Evolutionary conservation across 2,329 filamentous ascomycete genomes (phyloP), one percentile per base, ranked within the genome.

Genomic region (Calonectria fujianensis): DNA sequence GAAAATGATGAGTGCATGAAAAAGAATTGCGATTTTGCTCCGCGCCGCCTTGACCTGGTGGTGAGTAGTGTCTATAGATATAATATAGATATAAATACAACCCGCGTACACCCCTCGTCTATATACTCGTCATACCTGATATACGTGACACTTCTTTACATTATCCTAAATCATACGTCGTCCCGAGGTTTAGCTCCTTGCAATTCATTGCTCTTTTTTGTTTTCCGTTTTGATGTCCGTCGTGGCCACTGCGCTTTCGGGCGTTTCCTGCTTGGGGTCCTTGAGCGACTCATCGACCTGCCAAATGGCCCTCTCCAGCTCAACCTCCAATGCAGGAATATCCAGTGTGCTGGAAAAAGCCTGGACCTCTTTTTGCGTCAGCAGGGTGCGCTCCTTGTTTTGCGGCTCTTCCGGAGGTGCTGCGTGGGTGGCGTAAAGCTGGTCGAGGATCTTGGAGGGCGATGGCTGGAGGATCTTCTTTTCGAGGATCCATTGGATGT

Each of bases 401-500:
- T 78, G 67, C 39, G 77, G 65, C 50, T 80, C 77, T 11, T 75
- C 71, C 11, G 76, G 69, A 6, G 75, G 69, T 11, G 78, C 77
- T 39, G 85, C 72, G 81, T 86, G 79, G 89, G 89, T 50, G 86
- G 86, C 35, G 83, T 98, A 99, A 66, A 97, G 88, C 66, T 92
- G 87, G 83, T 98, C 94, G 61, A 99, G 89, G 9, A 91, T 87
- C 18, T 90, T 86, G 0, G 94, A 95, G 0, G 95, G 93, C 18
- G 89, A 88, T 0, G 92, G 88, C 3, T 88, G 89, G 50, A 98
- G 87, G 35, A 97, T 90, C 63, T 93, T 91, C 78, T 96, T 93
- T 72, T 94, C 87, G 51, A 96, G 85, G 16, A 99, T 90, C 84
- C 95, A 97, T 78, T 96, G 91, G 41, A 98, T 87, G 83, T 98